Conservation (phyloP, 495 filamentous ascomycete species). For the Aspergillus sclerotioniger region DNA sequence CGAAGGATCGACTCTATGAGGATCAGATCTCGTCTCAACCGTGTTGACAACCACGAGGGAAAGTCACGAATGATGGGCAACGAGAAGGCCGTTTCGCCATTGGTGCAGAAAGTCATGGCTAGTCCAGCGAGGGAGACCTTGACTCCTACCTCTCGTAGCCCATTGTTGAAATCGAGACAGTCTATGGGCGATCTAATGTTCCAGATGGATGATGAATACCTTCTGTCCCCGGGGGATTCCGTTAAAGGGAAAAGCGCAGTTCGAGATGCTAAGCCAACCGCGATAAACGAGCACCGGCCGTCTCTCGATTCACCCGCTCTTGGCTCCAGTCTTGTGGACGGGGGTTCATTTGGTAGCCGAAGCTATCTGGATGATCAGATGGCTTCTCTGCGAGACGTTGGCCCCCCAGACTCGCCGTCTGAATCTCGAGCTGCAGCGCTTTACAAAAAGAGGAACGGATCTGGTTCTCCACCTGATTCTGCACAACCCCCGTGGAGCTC, state of each 20-base stretch:
- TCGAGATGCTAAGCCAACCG: conserved; percentile 19
- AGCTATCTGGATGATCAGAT: conserved; percentile 36
- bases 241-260: conserved; percentile 33
- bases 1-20: conserved; percentile 58
- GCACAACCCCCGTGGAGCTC: conserved; percentile 58
- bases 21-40: conserved; percentile 57
- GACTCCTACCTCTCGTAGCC: conserved; percentile 43
- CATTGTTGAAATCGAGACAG: conserved; percentile 60
- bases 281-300: conserved; percentile 20
- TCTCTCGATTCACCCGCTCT: conserved; percentile 30
- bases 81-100: conserved; percentile 54
- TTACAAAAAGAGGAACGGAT: conserved; percentile 22
- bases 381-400: conserved; percentile 26
- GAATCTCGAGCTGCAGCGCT: conserved; percentile 24
- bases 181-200: conserved; percentile 82
- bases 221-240: conserved; percentile 24
- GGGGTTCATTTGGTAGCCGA: conserved; percentile 28
- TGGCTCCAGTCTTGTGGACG: conserved; percentile 30
- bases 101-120: conserved; percentile 50
- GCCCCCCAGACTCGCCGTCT: conserved; percentile 31
- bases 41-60: conserved; percentile 54
- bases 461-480: conserved; percentile 13
- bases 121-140: conserved; percentile 46
- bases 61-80: conserved; percentile 43
- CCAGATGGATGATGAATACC: conserved; percentile 83